Base-by-base conservation (phyloP, 202 grass and related monocot genomes). In the Brachypodium distachyon region DNA sequence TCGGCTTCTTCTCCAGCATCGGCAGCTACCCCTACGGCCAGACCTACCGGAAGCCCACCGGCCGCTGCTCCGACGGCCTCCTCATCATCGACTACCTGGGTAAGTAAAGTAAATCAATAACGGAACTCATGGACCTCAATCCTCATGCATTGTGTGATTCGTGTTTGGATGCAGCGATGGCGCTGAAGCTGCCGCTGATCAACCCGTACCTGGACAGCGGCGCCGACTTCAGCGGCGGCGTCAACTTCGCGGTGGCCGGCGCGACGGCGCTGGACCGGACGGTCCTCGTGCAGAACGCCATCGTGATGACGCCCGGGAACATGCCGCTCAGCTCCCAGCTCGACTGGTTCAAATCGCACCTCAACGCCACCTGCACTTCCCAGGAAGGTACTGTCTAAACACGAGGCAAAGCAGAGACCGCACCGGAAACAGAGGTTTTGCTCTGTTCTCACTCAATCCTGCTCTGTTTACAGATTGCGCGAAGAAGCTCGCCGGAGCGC, bases 41-140 rank as follows among this genome's bases (percentile, higher is more conserved):
- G 87, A 90, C 95, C 0, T 59, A 86, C 50, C 54, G 52, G 5
- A 86, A 86, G 25, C 51, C 91, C 26, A 97, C 91, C 22, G 95
- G 95, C 34, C 95, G 95, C 12, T 97, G 95, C 84, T 97, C 95
- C 64, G 95, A 97, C 18, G 95, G 95, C 58, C 89, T 97, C 77
- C 91, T 97, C 73, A 87, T 97, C 83, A 88, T 97, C 27, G 95
- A 97, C 70, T 97, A 90, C 84, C 79, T 97, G 6, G 89, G 95
- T 97, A 59, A 42, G 57, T n/a, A 1, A 19, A 32, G n/a, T n/a
- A n/a, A n/a, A n/a, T n/a, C n/a, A n/a, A n/a, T n/a, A n/a, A n/a
- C n/a, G n/a, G n/a, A n/a, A n/a, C n/a, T n/a, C n/a, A n/a, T n/a
- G n/a, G n/a, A n/a, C n/a, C n/a, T n/a, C n/a, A n/a, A n/a, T n/a